phyloP scores from a whole-genome alignment of 345 rosid genomes.

The Bruguiera sexangula region DNA sequence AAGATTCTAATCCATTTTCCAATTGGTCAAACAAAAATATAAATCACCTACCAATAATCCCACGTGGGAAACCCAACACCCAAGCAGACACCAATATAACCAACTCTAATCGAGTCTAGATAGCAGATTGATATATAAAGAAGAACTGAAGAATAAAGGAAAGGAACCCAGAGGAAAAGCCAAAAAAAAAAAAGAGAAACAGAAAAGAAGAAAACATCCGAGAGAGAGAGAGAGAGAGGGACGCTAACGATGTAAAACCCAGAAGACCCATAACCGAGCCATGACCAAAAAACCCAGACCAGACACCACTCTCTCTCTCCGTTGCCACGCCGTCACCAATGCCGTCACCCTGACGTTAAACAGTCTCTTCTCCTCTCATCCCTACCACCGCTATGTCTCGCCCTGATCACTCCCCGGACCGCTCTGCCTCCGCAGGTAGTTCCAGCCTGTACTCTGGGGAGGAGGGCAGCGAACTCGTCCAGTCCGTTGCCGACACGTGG shows the following conservation, averaged over 20 bases:
- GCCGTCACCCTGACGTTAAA: constrained; percentile 16
- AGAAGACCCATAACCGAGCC: constrained; percentile 21
- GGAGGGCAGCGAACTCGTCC: constrained; percentile 26
- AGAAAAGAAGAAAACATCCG: too few species aligned
- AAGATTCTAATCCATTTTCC: background rate
- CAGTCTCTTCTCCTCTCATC: background rate
- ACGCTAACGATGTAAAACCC: constrained; percentile 15
- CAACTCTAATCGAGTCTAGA: too few species aligned
- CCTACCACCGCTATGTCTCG: background rate
- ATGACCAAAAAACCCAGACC: constrained; percentile 13
- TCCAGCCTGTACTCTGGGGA: constrained; percentile 24
- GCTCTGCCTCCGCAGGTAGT: constrained; percentile 11
- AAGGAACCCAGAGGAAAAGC: background rate
- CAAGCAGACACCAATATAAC: too few species aligned
- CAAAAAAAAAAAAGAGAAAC: too few species aligned
- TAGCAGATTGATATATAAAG: background rate
- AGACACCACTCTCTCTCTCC: background rate
- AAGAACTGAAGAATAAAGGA: background rate
- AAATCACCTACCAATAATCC: background rate
- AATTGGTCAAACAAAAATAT: constrained; percentile 5
- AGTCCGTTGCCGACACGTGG: constrained; percentile 16
- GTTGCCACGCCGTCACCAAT: constrained; percentile 11
- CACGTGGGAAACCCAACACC: background rate
- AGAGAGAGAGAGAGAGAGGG: background rate
- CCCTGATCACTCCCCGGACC: constrained; percentile 9